Conservation (phyloP, 2,329 filamentous ascomycete genomes). For the Ceratocystis papillata region DNA sequence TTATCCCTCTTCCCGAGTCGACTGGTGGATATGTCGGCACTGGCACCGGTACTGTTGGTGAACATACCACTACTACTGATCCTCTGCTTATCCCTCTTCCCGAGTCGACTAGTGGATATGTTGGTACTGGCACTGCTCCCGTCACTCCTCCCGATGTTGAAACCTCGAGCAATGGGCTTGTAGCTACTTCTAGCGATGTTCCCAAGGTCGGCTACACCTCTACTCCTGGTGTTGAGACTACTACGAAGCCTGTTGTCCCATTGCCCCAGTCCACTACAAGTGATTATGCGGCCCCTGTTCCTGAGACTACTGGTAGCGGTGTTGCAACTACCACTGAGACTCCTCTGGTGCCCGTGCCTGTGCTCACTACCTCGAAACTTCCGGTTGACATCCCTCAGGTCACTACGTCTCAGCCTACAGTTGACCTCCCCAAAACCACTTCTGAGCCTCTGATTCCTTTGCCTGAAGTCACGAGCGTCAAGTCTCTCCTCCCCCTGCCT, state of each 20-base stretch:
- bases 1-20: too few relatives aligned
- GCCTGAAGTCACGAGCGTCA: background rate
- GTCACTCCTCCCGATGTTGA: background rate
- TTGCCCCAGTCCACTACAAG: background rate
- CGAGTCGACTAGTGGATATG: background rate
- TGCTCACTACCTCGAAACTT: background rate
- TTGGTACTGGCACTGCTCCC: too few relatives aligned
- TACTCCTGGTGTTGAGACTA: background rate
- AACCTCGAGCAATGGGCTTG: too few relatives aligned
- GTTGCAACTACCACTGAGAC: background rate
- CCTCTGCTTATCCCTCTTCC: too few relatives aligned
- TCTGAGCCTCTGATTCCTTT: background rate
- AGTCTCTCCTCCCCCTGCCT: background rate
- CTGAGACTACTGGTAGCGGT: background rate
- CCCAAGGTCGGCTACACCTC: background rate
- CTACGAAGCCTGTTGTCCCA: background rate
- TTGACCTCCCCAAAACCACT: background rate
- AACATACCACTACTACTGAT: too few relatives aligned
- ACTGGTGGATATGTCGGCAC: background rate
- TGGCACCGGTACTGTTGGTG: too few relatives aligned
- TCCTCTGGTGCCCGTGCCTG: background rate
- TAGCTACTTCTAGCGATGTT: background rate
- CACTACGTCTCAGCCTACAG: background rate
- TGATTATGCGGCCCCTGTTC: background rate
- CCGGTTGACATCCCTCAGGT: background rate